Evolutionary conservation across 2,329 filamentous ascomycete species (phyloP).

Genomic region (Aspergillus arachidicola): DNA sequence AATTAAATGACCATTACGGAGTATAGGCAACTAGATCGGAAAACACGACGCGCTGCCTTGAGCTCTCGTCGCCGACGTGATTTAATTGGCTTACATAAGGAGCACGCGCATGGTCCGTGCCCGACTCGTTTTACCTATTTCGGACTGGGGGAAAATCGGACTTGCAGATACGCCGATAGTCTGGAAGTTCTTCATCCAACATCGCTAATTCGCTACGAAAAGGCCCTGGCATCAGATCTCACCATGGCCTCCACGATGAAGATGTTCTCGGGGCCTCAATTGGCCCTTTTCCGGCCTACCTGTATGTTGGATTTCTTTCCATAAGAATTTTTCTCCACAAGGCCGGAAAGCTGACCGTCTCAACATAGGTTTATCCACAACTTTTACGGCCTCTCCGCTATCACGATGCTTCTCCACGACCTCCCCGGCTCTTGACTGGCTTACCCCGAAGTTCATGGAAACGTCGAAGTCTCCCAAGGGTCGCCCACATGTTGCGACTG

Average conservation of each 20-base stretch:
- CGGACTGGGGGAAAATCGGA: slow-evolving; percentile 23
- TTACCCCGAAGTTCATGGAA: slow-evolving; percentile 77
- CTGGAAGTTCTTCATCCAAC: slow-evolving; percentile 22
- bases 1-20: not conserved
- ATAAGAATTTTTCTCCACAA: slow-evolving; percentile 13
- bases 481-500: slow-evolving; percentile 81
- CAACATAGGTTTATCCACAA: slow-evolving; percentile 29
- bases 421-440: slow-evolving; percentile 67
- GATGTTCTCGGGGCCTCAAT: slow-evolving; percentile 38
- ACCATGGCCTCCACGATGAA: slow-evolving; percentile 40
- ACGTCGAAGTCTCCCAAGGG: slow-evolving; percentile 89
- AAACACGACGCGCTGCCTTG: slow-evolving; percentile 33
- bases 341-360: slow-evolving; percentile 22
- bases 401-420: slow-evolving; percentile 75
- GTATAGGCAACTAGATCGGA: slow-evolving; percentile 11
- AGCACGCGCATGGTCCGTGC: slow-evolving; percentile 29
- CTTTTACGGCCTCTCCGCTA: slow-evolving; percentile 39
- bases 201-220: slow-evolving; percentile 7
- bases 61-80: slow-evolving; percentile 20
- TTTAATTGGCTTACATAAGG: slow-evolving; percentile 30
- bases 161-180: slow-evolving; percentile 24
- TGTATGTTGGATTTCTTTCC: slow-evolving; percentile 27
- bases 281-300: slow-evolving; percentile 36
- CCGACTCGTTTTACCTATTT: slow-evolving; percentile 22
- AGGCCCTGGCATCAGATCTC: slow-evolving; percentile 15